phyloP scores from a whole-genome alignment of 2,329 filamentous ascomycete species.

The Trichoderma hamatum region DNA sequence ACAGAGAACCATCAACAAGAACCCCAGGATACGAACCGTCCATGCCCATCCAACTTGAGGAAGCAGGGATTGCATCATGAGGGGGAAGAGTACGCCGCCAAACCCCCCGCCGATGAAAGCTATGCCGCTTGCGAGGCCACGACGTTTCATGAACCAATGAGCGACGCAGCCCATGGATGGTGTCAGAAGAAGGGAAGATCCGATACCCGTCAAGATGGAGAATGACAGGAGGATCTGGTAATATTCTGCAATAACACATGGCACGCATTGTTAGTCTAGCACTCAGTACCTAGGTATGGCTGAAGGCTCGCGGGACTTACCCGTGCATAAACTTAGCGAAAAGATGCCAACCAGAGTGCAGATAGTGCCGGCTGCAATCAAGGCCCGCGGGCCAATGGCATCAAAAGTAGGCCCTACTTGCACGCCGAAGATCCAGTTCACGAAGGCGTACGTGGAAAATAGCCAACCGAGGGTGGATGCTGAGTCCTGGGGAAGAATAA shows the following conservation, averaged over 20 bases:
- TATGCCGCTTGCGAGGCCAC: slow-evolving; percentile 79
- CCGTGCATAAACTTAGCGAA: background rate
- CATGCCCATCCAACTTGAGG: slow-evolving; percentile 54
- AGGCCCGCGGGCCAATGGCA: background rate
- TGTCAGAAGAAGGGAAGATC: slow-evolving; percentile 76
- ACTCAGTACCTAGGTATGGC: background rate
- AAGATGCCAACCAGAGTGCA: background rate
- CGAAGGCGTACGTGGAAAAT: background rate
- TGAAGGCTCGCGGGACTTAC: background rate
- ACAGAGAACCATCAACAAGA: slow-evolving; percentile 52
- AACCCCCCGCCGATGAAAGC: slow-evolving; percentile 73
- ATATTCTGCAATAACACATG: slow-evolving; percentile 47
- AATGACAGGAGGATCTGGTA: slow-evolving; percentile 83
- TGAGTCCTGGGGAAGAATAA: background rate
- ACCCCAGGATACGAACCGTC: slow-evolving; percentile 53
- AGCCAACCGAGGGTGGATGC: background rate
- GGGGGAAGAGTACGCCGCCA: slow-evolving; percentile 67
- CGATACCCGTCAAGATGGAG: slow-evolving; percentile 71
- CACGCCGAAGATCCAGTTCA: background rate
- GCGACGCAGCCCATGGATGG: slow-evolving; percentile 62
- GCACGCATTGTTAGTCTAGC: background rate
- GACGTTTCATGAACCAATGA: slow-evolving; percentile 75
- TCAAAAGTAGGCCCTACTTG: slow-evolving; percentile 4
- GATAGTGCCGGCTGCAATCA: background rate
- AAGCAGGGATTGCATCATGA: slow-evolving; percentile 51